Base-by-base conservation (phyloP, 2,329 filamentous ascomycete species). In the Esteya vermicola region DNA sequence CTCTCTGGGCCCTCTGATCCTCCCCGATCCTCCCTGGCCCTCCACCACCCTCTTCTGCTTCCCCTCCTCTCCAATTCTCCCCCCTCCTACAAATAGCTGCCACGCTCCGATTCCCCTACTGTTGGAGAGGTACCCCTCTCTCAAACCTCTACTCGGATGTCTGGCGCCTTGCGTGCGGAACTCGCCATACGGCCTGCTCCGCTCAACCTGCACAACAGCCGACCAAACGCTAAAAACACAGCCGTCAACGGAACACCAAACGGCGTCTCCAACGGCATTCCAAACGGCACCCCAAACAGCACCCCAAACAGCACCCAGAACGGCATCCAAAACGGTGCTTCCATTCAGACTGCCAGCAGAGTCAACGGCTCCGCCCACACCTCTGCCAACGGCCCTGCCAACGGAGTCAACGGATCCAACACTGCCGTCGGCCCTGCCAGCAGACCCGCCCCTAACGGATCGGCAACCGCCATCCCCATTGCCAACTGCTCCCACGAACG, bases 151-250 rank as follows among this genome's bases (percentile, higher is more conserved):
- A 6, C 31, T 25, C 39, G 38, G 23, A 49, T 50, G 49, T 43
- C 48, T 25, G 45, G 39, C 41, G 42, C 45, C 46, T 26, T 49
- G 20, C 44, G 39, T 14, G 41, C 45, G 41, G 49, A 49, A 33
- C 47, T 50, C n/a, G 49, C 49, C 49, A 46, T 50, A 39, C 45
- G 49, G 49, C 46, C 47, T 42, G 47, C 43, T 46, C 47, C 45
- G 41, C 28, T 33, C 10, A 42, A 39, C 33, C 36, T 22, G 36
- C 36, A 27, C 42, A 36, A 36, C 18, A 21, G 12, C 6, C 26
- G 25, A 20, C 8, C 19, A 12, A 38, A 35, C 32, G 25, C 23
- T 27, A 28, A n/a, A 4, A 28, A 18, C 18, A 33, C 9, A 12
- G 13, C 16, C 26, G 10, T 4, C 30, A 26, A 19, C 30, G 13